phyloP scores from a whole-genome alignment of 805 yeast species.

The Wickerhamomyces silvicola region DNA sequence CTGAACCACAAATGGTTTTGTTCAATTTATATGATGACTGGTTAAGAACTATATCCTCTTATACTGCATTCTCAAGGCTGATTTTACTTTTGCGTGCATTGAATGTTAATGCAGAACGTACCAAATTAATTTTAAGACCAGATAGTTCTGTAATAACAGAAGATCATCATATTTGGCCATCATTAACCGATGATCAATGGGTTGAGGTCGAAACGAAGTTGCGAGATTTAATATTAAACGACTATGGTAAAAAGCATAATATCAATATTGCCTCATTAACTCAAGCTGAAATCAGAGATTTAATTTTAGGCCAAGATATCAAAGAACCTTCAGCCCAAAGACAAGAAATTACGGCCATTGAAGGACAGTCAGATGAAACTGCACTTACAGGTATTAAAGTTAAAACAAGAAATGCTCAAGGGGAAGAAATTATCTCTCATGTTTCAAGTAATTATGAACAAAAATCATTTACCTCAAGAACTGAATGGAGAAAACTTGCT shows the following conservation, averaged over 20 bases:
- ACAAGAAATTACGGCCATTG: slow-evolving; percentile 77
- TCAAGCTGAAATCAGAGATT: slow-evolving; percentile 87
- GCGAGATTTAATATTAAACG: slow-evolving; percentile 80
- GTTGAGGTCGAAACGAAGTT: slow-evolving; percentile 78
- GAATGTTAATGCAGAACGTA: slow-evolving; percentile 67
- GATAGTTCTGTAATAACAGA: slow-evolving; percentile 63
- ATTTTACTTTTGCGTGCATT: slow-evolving; percentile 78
- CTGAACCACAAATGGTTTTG: slow-evolving; percentile 87
- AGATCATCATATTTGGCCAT: slow-evolving; percentile 90
- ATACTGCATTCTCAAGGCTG: slow-evolving; percentile 89
- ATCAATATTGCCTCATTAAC: slow-evolving; percentile 84
- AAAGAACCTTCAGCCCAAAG: slow-evolving; percentile 83
- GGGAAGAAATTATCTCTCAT: slow-evolving; percentile 92
- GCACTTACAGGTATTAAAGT: slow-evolving; percentile 55
- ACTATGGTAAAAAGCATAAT: slow-evolving; percentile 78
- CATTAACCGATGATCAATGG: slow-evolving; percentile 87
- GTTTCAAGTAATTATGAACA: slow-evolving; percentile 89
- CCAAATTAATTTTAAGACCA: slow-evolving; percentile 70
- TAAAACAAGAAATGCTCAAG: slow-evolving; percentile 84
- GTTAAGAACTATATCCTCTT: slow-evolving; percentile 75
- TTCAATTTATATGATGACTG: slow-evolving; percentile 94
- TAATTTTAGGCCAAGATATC: slow-evolving; percentile 90
- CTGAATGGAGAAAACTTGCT: slow-evolving; percentile 89
- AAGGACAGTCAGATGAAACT: slow-evolving; percentile 38
- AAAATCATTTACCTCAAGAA: slow-evolving; percentile 70